Conservation (phyloP, 768 basidiomycete species). For the Lepiota brunneoincarnata region DNA sequence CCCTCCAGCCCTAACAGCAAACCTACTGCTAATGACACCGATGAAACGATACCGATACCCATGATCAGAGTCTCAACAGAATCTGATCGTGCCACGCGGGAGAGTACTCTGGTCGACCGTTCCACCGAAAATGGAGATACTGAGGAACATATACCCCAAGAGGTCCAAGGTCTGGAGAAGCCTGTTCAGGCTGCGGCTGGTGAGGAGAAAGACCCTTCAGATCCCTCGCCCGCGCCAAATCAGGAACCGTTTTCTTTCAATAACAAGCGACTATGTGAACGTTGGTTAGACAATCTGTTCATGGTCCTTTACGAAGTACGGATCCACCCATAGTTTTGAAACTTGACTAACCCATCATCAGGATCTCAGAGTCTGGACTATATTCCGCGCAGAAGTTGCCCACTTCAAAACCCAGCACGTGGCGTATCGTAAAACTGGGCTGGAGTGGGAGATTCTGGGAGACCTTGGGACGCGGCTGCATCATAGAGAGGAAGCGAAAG, state of each 20-base stretch:
- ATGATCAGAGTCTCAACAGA: constrained; percentile 81
- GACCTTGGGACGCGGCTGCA: constrained; percentile 91
- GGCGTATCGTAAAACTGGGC: constrained; percentile 93
- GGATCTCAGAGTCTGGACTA: constrained; percentile 98
- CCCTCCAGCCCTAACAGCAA: constrained; percentile 28
- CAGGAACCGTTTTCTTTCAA: constrained; percentile 85
- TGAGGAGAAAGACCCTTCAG: constrained; percentile 39
- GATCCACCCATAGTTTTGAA: constrained; percentile 2
- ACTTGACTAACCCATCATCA: constrained; percentile 25
- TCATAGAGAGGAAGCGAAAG: constrained; percentile 98
- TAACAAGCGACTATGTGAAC: constrained; percentile 94
- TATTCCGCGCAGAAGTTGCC: constrained; percentile 96
- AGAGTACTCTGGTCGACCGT: constrained; percentile 6
- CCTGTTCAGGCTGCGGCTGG: constrained; percentile 53
- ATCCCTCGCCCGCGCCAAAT: constrained; percentile 28
- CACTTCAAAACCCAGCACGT: constrained; percentile 99
- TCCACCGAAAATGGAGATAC: constrained; percentile 18
- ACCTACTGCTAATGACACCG: constrained; percentile 24
- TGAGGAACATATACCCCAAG: constrained; percentile 19
- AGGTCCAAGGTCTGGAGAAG: constrained; percentile 34
- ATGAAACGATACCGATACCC: constrained; percentile 38
- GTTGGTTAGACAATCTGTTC: constrained; percentile 97
- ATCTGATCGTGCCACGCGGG: constrained; percentile 38
- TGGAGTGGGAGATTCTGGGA: constrained; percentile 98
- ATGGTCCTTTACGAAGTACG: constrained; percentile 96